Evolutionary conservation across 2,329 filamentous ascomycete genomes (phyloP).

Genomic region (Scedosporium aurantiacum): DNA sequence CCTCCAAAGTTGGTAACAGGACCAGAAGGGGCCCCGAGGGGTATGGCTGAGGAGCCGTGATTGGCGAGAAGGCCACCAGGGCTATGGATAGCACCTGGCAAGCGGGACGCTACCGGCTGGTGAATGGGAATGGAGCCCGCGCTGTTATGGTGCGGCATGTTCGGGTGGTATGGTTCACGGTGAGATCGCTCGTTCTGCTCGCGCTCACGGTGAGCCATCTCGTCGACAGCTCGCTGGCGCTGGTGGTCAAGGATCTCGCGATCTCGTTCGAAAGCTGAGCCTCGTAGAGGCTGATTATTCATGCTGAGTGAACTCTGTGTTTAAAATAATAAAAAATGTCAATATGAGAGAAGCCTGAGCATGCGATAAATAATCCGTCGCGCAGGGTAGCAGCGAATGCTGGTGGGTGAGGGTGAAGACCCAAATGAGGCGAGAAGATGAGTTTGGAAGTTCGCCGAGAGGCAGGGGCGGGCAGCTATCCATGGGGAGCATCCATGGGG

Average conservation of each 20-base stretch:
- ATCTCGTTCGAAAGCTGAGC: slow-evolving; percentile 34
- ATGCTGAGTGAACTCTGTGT: slow-evolving; percentile 20
- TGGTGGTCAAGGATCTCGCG: slow-evolving; percentile 33
- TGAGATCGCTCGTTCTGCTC: slow-evolving; percentile 46
- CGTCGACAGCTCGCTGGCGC: slow-evolving; percentile 35
- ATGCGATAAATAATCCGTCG: neutral
- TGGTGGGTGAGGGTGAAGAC: neutral
- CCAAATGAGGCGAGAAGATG: neutral
- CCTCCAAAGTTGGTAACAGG: slow-evolving; percentile 42
- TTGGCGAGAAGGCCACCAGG: slow-evolving; percentile 79
- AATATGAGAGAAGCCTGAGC: neutral
- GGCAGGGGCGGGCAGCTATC: neutral
- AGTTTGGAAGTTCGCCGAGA: neutral
- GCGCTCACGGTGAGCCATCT: slow-evolving; percentile 31
- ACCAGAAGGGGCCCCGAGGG: slow-evolving; percentile 40
- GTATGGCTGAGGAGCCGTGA: slow-evolving; percentile 48
- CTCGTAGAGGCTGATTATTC: slow-evolving; percentile 36
- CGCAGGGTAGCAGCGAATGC: neutral
- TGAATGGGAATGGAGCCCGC: slow-evolving; percentile 84
- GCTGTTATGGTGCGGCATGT: slow-evolving; percentile 74
- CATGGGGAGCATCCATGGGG: neutral
- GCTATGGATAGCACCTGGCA: slow-evolving; percentile 75
- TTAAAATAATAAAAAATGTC: neutral
- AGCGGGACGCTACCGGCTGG: slow-evolving; percentile 79
- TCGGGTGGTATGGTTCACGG: slow-evolving; percentile 55